Conservation (phyloP, 1,284 basidiomycete species). For the Exobasidium rhododendri region DNA sequence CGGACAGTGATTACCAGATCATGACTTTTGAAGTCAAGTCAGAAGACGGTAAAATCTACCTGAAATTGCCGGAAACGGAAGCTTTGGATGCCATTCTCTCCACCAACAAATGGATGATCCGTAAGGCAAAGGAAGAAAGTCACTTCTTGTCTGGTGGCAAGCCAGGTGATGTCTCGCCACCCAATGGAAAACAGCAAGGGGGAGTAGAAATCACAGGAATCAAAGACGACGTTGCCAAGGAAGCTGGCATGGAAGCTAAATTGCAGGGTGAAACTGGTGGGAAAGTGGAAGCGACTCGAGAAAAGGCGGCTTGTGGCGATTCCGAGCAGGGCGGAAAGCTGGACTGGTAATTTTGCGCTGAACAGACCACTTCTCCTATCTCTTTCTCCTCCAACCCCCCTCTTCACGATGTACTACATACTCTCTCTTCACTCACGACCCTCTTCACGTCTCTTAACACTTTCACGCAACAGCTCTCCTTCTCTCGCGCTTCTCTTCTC, state of each 20-base stretch:
- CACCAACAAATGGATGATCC: slow-evolving; percentile 65
- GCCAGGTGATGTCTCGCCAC: not conserved
- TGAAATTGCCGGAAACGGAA: slow-evolving; percentile 63
- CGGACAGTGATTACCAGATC: slow-evolving; percentile 65
- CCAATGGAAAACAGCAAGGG: not conserved
- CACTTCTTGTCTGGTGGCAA: slow-evolving; percentile 23
- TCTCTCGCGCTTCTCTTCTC: not conserved
- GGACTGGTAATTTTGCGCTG: slow-evolving; percentile 13
- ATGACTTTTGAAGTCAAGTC: slow-evolving; percentile 65
- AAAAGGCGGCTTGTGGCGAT: slow-evolving; percentile 13
- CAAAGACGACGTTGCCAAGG: slow-evolving; percentile 12
- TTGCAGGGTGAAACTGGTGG: not conserved
- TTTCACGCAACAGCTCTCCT: too few relatives aligned
- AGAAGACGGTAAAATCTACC: slow-evolving; percentile 60
- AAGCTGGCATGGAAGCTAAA: not conserved
- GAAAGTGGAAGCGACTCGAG: not conserved
- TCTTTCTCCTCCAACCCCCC: not conserved
- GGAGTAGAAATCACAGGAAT: slow-evolving; percentile 21
- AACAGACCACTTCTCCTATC: not conserved
- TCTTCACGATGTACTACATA: too few relatives aligned
- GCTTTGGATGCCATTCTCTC: slow-evolving; percentile 68
- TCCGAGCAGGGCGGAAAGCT: slow-evolving; percentile 7
- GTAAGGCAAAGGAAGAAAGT: slow-evolving; percentile 42
- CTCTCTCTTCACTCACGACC: too few relatives aligned
- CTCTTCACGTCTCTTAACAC: too few relatives aligned